Evolutionary conservation across 2,329 filamentous ascomycete species (phyloP), one percentile per base, ranked within the genome.

Genomic region (Trichoderma sp.): DNA sequence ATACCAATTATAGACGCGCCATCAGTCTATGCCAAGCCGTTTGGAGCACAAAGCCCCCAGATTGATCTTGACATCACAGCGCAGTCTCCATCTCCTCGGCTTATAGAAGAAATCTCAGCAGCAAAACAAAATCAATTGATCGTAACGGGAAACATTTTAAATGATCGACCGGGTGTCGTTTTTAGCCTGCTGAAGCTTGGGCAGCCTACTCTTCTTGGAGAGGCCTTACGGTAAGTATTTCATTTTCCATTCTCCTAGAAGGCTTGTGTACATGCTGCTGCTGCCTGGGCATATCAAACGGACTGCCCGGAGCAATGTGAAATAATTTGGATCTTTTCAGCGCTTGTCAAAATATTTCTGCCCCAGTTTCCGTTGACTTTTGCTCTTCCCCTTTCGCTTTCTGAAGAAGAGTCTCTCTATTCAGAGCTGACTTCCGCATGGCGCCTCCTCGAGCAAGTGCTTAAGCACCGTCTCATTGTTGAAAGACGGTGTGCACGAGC

Each of bases 1-100:
- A 75, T 79, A 11, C 77, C 81, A 6, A 73, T 81, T 24, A 77
- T 80, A 26, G 83, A 86, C 58, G 78, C 83, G 51, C 80, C 81
- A 6, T 76, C 78, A 4, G 75, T 82, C 21, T 83, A 85, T 65
- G 77, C 80, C 24, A 83, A 79, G 71, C 73, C 80, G 53, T 79
- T 78, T 14, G 75, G 77, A 51, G 72, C 76, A 60, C 75, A 76
- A 56, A 69, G 74, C 51, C 64, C 57, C 32, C 73, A 71, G 58
- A 32, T 69, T 47, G 61, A 70, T n/a, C 67, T 43, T 14, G 39
- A 71, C 53, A 51, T 67, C 57, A 68, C 71, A 32, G 60, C 51
- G 24, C 34, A 71, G 26, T 24, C 61, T 26, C 64, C 63, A 30
- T 68, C 68, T 8, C 53, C 71, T 6, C 36, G 28, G 28, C 34